phyloP scores from a whole-genome alignment of 371 early-diverging fungal species.

The Apophysomyces elegans region DNA sequence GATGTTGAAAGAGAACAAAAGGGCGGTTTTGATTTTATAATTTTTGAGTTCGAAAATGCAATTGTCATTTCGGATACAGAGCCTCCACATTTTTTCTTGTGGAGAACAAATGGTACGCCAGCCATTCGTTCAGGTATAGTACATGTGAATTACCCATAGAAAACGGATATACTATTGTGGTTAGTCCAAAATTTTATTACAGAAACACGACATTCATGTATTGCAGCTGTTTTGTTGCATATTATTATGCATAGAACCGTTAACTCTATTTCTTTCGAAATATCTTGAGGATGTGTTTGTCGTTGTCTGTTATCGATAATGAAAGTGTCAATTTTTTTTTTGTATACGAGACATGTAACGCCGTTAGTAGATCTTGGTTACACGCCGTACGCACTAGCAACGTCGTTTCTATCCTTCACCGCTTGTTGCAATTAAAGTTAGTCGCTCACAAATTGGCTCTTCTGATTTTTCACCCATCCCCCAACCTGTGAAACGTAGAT shows the following conservation, averaged over 20 bases:
- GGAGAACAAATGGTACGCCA: slow-evolving; percentile 15
- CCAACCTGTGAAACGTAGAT: too few species aligned
- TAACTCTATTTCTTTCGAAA: not conserved
- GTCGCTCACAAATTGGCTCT: not conserved
- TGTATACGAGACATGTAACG: not conserved
- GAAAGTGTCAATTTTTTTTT: not conserved
- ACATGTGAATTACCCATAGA: slow-evolving; percentile 37
- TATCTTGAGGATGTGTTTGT: not conserved
- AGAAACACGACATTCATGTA: not conserved
- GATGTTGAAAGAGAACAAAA: slow-evolving; percentile 10
- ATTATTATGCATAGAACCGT: too few species aligned
- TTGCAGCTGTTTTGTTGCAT: not conserved
- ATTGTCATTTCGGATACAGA: not conserved
- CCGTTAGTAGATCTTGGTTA: slow-evolving; percentile 1
- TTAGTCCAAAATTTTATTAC: not conserved
- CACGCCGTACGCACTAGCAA: not conserved
- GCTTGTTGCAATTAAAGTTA: slow-evolving; percentile 2
- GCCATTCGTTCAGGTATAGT: slow-evolving; percentile 12
- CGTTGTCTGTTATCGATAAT: not conserved
- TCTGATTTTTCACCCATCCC: too few species aligned
- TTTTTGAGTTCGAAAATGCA: slow-evolving; percentile 14
- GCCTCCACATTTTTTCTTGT: slow-evolving; percentile 10
- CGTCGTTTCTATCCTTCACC: not conserved
- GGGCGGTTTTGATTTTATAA: slow-evolving; percentile 12
- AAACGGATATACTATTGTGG: slow-evolving; percentile 4